Percentiles rank a stretch among this genome's conserved stretches.
Conservation (phyloP, 352 stramenopile species). For the Globisporangium viniferum region DNA sequence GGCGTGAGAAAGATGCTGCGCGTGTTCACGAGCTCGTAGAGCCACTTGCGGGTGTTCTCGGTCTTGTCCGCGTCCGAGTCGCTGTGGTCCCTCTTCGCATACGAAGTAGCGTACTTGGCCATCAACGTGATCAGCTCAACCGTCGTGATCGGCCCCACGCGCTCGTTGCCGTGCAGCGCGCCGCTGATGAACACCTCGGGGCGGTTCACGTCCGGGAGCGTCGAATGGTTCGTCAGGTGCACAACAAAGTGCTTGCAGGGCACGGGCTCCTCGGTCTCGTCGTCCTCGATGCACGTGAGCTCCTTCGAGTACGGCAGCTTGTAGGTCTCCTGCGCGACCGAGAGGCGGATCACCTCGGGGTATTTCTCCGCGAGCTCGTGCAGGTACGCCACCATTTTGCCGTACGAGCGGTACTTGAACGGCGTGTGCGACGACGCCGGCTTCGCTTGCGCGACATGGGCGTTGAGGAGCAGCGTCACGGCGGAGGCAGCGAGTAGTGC, state of each 20-base stretch:
- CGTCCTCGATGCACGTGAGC: conserved; percentile 56
- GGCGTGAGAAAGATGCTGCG: conserved; percentile 82
- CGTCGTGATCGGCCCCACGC: conserved; percentile 88
- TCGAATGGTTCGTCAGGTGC: conserved; percentile 88
- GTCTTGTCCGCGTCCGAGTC: conserved; percentile 16
- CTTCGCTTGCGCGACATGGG: not conserved
- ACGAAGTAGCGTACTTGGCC: conserved; percentile 49
- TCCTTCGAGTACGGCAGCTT: conserved; percentile 63
- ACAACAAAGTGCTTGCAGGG: conserved; percentile 85
- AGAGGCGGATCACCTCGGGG: conserved; percentile 76
- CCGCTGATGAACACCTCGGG: conserved; percentile 97
- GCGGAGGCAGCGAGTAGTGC: not conserved
- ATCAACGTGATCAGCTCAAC: conserved; percentile 90
- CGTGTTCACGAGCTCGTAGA: conserved; percentile 85
- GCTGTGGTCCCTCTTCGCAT: conserved; percentile 19
- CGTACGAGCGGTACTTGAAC: conserved; percentile 74
- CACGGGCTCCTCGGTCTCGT: conserved; percentile 26
- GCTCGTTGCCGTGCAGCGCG: conserved; percentile 96
- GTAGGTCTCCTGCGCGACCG: conserved; percentile 83
- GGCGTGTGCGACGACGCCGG: conserved; percentile 10
- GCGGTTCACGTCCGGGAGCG: conserved; percentile 58
- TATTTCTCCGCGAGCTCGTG: conserved; percentile 70
- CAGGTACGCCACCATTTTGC: conserved; percentile 60
- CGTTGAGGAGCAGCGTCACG: not conserved
- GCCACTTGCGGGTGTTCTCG: conserved; percentile 59